These are phyloP conservation scores for Strobilomyces echinocephalus DNA, from an alignment of 768 basidiomycete genomes.

Conservation along the genomic window DNA sequence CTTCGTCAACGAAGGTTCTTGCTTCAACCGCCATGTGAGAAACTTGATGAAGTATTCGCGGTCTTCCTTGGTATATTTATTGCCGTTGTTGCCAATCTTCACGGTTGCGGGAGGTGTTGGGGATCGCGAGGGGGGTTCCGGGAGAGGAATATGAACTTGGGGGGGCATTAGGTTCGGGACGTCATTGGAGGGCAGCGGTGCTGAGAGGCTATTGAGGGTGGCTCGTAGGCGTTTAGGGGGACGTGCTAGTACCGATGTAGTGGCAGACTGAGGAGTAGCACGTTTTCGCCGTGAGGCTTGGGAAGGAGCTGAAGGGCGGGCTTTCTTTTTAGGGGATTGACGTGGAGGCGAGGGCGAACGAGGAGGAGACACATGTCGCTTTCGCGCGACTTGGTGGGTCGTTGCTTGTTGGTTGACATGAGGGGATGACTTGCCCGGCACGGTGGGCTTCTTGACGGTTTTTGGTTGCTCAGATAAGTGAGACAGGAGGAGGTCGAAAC, in stretches of 20 bases:
- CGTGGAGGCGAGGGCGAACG: conserved; percentile 16
- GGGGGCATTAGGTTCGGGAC: conserved; percentile 53
- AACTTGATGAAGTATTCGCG: conserved; percentile 63
- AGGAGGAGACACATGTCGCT: conserved; percentile 26
- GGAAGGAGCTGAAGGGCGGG: conserved; percentile 19
- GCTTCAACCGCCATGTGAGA: conserved; percentile 55
- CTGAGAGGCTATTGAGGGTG: conserved; percentile 61
- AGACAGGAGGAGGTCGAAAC: conserved; percentile 43
- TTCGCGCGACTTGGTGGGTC: conserved; percentile 33
- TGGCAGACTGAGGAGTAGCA: conserved; percentile 14
- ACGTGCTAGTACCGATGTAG: conserved; percentile 21
- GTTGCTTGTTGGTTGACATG: conserved; percentile 8
- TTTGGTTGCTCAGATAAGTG: conserved; percentile 23
- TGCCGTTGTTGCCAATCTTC: conserved; percentile 44
- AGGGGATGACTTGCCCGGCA: conserved; percentile 7
- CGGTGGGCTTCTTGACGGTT: conserved; percentile 29
- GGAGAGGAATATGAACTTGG: conserved; percentile 55
- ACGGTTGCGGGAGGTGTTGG: conserved; percentile 59
- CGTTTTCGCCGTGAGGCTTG: conserved; percentile 26
- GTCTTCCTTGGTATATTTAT: conserved; percentile 65
- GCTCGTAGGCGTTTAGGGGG: conserved; percentile 30
- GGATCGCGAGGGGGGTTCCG: conserved; percentile 62
- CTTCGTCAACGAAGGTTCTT: conserved; percentile 49
- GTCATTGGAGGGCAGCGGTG: conserved; percentile 30
- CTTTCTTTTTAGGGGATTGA: conserved; percentile 23